Evolutionary conservation across 2,329 filamentous ascomycete genomes (phyloP).

Genomic region (Gliomastix tumulicola): DNA sequence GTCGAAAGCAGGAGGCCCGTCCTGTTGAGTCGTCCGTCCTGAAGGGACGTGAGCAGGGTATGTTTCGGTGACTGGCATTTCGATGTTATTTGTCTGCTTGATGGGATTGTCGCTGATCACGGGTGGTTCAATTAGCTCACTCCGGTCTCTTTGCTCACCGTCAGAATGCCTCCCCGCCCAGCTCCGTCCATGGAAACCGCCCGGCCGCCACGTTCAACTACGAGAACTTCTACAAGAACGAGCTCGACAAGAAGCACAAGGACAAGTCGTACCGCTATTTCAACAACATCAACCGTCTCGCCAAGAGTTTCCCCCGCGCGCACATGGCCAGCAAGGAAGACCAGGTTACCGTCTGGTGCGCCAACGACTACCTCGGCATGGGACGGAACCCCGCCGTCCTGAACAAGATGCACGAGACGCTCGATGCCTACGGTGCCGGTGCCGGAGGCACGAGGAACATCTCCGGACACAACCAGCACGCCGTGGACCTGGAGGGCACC

Average conservation of each 20-base stretch:
- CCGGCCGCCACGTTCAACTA: conserved; percentile 71
- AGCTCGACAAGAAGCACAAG: conserved; percentile 98
- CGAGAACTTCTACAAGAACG: conserved; percentile 76
- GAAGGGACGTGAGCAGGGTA: conserved; percentile 42
- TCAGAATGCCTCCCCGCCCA: conserved; percentile 8
- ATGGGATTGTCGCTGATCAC: too few species aligned
- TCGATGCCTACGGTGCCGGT: conserved; percentile 91
- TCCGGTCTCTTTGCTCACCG: conserved; percentile 11
- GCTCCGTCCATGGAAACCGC: conserved; percentile 6
- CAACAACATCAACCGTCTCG: conserved; percentile 99
- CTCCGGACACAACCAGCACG: conserved; percentile 94
- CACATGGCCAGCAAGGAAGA: conserved; percentile 82
- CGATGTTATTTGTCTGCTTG: too few species aligned
- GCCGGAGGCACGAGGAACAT: conserved; percentile 96
- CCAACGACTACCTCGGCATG: conserved; percentile 99
- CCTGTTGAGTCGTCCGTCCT: conserved; percentile 58
- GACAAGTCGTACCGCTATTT: conserved; percentile 99
- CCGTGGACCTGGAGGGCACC: conserved; percentile 73
- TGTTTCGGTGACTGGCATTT: too few species aligned
- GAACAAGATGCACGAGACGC: conserved; percentile 85
- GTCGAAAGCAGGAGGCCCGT: conserved; percentile 67
- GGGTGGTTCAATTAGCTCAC: neutral
- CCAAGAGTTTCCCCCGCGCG: conserved; percentile 90
- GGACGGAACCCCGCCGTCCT: conserved; percentile 83
- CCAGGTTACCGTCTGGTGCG: conserved; percentile 95